Conservation (phyloP, 2,329 filamentous ascomycete genomes). For the Pseudogymnoascus verrucosus region DNA sequence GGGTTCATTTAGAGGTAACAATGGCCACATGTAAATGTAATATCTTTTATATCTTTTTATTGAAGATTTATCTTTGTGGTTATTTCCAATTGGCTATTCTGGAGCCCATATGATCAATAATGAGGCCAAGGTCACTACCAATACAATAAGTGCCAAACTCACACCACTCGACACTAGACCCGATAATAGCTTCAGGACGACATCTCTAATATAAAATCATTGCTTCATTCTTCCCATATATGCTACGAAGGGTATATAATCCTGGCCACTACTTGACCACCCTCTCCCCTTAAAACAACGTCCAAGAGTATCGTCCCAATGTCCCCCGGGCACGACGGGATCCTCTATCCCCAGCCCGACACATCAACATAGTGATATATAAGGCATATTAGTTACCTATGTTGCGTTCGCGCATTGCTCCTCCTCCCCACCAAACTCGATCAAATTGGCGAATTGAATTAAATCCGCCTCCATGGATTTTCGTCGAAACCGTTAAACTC, state of each 20-base stretch:
- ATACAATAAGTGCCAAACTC: neutral
- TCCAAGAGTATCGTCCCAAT: neutral
- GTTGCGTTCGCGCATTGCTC: neutral
- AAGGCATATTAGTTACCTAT: constrained; percentile 6
- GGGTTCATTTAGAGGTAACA: neutral
- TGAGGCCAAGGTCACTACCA: neutral
- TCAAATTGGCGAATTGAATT: neutral
- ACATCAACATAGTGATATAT: constrained; percentile 6
- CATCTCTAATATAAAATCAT: constrained; percentile 1
- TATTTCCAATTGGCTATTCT: neutral
- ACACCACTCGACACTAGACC: neutral
- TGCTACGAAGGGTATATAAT: constrained; percentile 6
- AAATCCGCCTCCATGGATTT: neutral
- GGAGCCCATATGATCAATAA: neutral
- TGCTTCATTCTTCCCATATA: constrained; percentile 7
- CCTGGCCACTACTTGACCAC: neutral
- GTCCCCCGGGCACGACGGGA: neutral
- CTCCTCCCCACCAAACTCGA: neutral
- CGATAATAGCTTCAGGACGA: neutral
- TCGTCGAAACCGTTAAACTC: neutral
- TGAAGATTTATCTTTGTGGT: neutral
- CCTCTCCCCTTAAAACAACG: constrained; percentile 1
- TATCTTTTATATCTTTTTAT: neutral
- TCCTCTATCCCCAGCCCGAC: neutral
- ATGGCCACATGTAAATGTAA: neutral